Conservation (phyloP, 495 filamentous ascomycete genomes). For the Hyphodiscus hymeniophilus region DNA sequence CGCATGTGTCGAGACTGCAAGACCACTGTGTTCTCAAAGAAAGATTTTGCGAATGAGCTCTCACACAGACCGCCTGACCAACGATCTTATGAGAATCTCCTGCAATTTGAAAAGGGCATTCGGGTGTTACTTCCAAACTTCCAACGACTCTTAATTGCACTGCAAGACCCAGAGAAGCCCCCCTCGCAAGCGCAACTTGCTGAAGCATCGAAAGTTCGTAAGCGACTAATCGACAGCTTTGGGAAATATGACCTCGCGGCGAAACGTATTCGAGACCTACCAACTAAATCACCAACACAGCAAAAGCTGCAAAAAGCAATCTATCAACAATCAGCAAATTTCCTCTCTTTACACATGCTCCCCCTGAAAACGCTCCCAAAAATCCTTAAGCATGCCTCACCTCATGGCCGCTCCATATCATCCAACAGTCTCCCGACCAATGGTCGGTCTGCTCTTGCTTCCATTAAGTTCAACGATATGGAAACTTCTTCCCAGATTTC, state of each 20-base stretch:
- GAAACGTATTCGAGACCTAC: slow-evolving; percentile 71
- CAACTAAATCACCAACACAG: slow-evolving; percentile 64
- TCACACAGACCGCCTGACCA: slow-evolving; percentile 64
- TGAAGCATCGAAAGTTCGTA: slow-evolving; percentile 86
- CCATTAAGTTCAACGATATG: slow-evolving; percentile 52
- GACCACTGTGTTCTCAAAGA: slow-evolving; percentile 70
- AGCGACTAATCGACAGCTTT: slow-evolving; percentile 85
- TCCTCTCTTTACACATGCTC: slow-evolving; percentile 87
- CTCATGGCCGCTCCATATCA: slow-evolving; percentile 6
- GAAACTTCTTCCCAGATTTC: slow-evolving; percentile 51
- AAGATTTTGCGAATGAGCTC: slow-evolving; percentile 70
- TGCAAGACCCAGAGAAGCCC: slow-evolving; percentile 57
- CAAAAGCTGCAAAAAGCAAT: slow-evolving; percentile 73
- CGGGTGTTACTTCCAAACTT: slow-evolving; percentile 77
- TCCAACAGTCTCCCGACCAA: slow-evolving; percentile 11
- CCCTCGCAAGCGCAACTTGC: slow-evolving; percentile 67
- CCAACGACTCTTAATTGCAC: slow-evolving; percentile 61
- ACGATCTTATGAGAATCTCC: slow-evolving; percentile 75
- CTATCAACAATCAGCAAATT: slow-evolving; percentile 72
- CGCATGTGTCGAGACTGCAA: slow-evolving; percentile 90
- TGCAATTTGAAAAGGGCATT: slow-evolving; percentile 87
- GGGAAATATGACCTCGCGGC: slow-evolving; percentile 82
- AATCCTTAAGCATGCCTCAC: slow-evolving; percentile 58
- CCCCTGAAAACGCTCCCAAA: slow-evolving; percentile 81
- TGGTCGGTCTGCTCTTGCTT: slow-evolving; percentile 39